These are phyloP conservation scores for Metschnikowia reukaufii DNA, from an alignment of 805 yeast genomes.

Conservation along the genomic window DNA sequence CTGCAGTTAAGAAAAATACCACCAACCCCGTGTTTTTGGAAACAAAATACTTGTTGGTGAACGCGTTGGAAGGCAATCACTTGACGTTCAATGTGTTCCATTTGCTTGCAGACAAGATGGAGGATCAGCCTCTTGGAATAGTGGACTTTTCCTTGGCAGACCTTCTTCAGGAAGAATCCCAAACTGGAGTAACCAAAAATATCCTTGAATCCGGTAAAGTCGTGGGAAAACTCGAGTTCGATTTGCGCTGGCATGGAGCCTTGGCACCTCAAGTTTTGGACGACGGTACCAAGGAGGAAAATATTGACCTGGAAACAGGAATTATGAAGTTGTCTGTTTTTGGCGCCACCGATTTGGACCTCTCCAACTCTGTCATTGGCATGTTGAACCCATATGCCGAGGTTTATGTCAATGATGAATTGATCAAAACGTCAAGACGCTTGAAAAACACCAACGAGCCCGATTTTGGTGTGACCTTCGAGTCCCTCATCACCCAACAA, in stretches of 20 bases:
- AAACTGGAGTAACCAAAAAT: slow-evolving; percentile 44
- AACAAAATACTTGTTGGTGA: slow-evolving; percentile 58
- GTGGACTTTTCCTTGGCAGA: slow-evolving; percentile 58
- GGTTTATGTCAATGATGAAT: slow-evolving; percentile 55
- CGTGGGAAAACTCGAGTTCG: slow-evolving; percentile 61
- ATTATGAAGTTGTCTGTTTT: slow-evolving; percentile 63
- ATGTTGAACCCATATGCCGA: slow-evolving; percentile 68
- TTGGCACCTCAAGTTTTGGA: slow-evolving; percentile 44
- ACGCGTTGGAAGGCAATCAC: slow-evolving; percentile 52
- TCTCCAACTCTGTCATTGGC: slow-evolving; percentile 49
- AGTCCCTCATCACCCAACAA: slow-evolving; percentile 61
- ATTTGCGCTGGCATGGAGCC: slow-evolving; percentile 51
- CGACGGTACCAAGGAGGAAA: slow-evolving; percentile 50
- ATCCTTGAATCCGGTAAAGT: slow-evolving; percentile 50
- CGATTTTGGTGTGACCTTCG: slow-evolving; percentile 63
- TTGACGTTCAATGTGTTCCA: slow-evolving; percentile 55
- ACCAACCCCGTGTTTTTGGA: slow-evolving; percentile 68
- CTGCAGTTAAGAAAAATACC: slow-evolving; percentile 57
- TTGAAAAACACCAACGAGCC: slow-evolving; percentile 72
- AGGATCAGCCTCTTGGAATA: slow-evolving; percentile 49
- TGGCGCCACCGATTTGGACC: slow-evolving; percentile 59
- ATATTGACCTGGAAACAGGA: slow-evolving; percentile 69
- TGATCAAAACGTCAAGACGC: slow-evolving; percentile 57
- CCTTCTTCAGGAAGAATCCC: slow-evolving; percentile 53
- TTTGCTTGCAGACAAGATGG: slow-evolving; percentile 52